phyloP scores from a whole-genome alignment of 805 yeast species.

The Wickerhamiella azyma region DNA sequence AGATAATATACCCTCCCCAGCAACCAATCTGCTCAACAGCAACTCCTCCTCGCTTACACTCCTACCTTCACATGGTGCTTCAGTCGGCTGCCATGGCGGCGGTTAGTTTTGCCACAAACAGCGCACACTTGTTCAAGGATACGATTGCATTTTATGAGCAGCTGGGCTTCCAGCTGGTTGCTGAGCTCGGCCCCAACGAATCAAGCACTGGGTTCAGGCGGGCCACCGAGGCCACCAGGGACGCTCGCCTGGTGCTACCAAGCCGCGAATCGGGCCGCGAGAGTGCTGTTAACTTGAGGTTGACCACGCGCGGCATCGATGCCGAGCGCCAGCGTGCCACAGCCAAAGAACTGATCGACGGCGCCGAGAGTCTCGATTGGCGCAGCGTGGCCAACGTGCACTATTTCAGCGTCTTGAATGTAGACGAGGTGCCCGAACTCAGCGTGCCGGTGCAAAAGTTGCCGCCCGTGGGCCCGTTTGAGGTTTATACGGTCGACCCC shows the following conservation, averaged over 20 bases:
- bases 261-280: conserved; percentile 17
- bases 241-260: conserved; percentile 21
- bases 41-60: neutral
- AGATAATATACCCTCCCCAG: too few relatives aligned
- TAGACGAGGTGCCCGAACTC: conserved; percentile 27
- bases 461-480: conserved; percentile 69
- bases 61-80: neutral
- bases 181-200: conserved; percentile 24
- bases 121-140: conserved; percentile 29
- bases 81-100: conserved; percentile 25
- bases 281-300: conserved; percentile 23
- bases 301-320: conserved; percentile 19
- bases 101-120: conserved; percentile 33
- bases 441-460: conserved; percentile 31
- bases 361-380: conserved; percentile 31
- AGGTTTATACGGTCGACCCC: conserved; percentile 69
- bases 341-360: conserved; percentile 14
- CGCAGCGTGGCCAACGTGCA: conserved; percentile 33
- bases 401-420: conserved; percentile 34
- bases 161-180: conserved; percentile 29
- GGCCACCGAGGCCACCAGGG: conserved; percentile 19
- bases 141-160: conserved; percentile 46
- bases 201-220: conserved; percentile 15
- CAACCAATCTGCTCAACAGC: neutral
- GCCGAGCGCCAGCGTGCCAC: conserved; percentile 15